These are phyloP conservation scores for Calocera viscosa DNA, from an alignment of 768 basidiomycete genomes.

Conservation along the genomic window DNA sequence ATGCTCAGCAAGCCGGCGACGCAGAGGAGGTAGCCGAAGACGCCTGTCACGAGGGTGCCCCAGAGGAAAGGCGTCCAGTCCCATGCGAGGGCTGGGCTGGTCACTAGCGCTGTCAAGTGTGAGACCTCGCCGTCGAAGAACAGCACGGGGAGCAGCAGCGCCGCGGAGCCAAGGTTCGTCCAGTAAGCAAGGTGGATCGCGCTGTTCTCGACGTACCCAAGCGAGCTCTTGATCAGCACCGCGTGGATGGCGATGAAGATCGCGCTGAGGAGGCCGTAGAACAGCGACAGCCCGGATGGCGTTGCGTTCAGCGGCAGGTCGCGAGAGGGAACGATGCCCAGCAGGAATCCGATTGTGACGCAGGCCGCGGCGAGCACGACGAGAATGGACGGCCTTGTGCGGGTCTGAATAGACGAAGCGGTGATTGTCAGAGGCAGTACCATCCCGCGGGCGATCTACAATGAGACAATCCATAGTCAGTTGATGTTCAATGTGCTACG, in stretches of 20 bases:
- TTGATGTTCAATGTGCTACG: neutral
- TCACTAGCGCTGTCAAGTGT: conserved; percentile 30
- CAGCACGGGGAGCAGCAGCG: conserved; percentile 52
- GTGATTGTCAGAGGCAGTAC: conserved; percentile 71
- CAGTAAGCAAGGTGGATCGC: conserved; percentile 67
- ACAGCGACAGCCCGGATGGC: conserved; percentile 31
- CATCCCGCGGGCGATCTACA: conserved; percentile 70
- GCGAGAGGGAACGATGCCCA: conserved; percentile 50
- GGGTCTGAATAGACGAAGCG: conserved; percentile 53
- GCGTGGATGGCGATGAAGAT: conserved; percentile 65
- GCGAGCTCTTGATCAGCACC: conserved; percentile 58
- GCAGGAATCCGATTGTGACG: conserved; percentile 64
- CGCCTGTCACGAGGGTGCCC: conserved; percentile 56
- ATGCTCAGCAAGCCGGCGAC: conserved; percentile 68
- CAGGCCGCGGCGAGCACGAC: conserved; percentile 47
- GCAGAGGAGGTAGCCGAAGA: conserved; percentile 73
- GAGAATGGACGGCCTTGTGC: conserved; percentile 40
- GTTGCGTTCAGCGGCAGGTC: neutral
- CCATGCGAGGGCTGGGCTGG: conserved; percentile 33
- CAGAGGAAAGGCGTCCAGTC: conserved; percentile 41
- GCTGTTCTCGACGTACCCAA: conserved; percentile 55
- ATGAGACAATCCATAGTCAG: neutral
- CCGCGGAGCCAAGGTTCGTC: conserved; percentile 59
- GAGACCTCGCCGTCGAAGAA: conserved; percentile 43
- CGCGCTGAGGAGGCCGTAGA: conserved; percentile 61